These are phyloP conservation scores for Fraxinus cuspidata DNA, from an alignment of 257 asterid genomes.

Conservation along the genomic window DNA sequence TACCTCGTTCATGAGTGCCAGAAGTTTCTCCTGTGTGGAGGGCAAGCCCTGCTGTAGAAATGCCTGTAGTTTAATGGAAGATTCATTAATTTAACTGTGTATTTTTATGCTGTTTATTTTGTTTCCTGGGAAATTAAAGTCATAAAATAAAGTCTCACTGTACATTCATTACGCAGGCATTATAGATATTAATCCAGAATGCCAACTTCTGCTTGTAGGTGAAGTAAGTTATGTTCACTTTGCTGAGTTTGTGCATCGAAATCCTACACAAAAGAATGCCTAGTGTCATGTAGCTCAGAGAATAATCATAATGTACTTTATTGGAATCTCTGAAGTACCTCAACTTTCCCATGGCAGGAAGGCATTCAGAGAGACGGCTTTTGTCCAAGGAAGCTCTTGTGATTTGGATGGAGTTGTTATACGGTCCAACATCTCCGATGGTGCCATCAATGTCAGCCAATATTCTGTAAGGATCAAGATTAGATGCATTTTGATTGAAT, in stretches of 20 bases:
- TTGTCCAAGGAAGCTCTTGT: constrained; percentile 59
- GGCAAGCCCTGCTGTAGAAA: constrained; percentile 83
- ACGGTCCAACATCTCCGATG: constrained; percentile 72
- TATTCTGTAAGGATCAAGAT: constrained; percentile 74
- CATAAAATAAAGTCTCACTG: constrained; percentile 33
- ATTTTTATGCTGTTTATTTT: background rate
- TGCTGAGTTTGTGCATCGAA: constrained; percentile 72
- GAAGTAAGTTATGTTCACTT: constrained; percentile 55
- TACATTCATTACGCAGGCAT: constrained; percentile 92
- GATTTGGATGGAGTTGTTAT: constrained; percentile 70
- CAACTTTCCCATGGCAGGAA: constrained; percentile 67
- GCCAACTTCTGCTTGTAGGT: constrained; percentile 91
- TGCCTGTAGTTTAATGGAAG: constrained; percentile 48
- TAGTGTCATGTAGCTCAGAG: background rate
- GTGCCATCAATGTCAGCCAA: constrained; percentile 56
- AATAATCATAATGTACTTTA: constrained; percentile 11
- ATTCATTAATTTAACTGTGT: background rate
- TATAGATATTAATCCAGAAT: constrained; percentile 86
- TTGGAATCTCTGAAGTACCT: constrained; percentile 39
- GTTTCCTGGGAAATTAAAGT: background rate
- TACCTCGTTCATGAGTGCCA: constrained; percentile 73
- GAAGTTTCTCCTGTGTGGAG: constrained; percentile 67
- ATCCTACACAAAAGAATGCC: constrained; percentile 41
- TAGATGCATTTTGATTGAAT: constrained; percentile 39
- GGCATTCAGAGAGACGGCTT: constrained; percentile 60